Conservation (phyloP, 495 filamentous ascomycete genomes). For the Talaromyces proteolyticus region DNA sequence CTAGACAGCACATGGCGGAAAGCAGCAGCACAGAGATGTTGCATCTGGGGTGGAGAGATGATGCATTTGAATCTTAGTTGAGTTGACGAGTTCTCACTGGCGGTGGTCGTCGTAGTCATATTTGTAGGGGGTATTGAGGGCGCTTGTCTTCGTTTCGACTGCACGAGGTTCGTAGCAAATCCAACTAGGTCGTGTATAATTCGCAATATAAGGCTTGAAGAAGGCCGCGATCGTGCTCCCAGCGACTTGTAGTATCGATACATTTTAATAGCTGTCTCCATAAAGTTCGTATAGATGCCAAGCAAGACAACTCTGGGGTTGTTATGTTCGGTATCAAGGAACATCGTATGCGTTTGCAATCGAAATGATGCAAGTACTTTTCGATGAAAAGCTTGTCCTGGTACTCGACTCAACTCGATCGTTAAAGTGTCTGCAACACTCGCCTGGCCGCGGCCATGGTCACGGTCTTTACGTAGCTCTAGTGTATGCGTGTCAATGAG, state of each 20-base stretch:
- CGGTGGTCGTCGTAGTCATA: constrained; percentile 12
- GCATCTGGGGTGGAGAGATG: constrained; percentile 58
- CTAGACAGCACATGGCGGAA: constrained; percentile 57
- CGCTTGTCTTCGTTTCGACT: constrained; percentile 36
- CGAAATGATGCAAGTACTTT: constrained; percentile 79
- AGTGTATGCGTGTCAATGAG: constrained; percentile 69
- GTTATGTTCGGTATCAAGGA: constrained; percentile 81
- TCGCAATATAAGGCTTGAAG: constrained; percentile 48
- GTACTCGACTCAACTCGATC: constrained; percentile 61
- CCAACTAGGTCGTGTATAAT: constrained; percentile 62
- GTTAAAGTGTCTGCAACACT: constrained; percentile 59
- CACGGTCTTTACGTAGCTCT: constrained; percentile 60
- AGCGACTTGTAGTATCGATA: constrained; percentile 71
- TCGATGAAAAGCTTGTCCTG: constrained; percentile 69
- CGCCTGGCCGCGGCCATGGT: constrained; percentile 33
- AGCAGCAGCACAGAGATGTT: constrained; percentile 63
- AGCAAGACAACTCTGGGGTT: constrained; percentile 56
- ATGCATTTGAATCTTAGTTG: constrained; percentile 42
- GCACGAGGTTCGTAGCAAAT: constrained; percentile 60
- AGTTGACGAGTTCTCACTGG: not conserved
- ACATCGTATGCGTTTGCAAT: constrained; percentile 82
- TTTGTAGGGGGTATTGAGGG: constrained; percentile 29
- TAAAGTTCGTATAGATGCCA: constrained; percentile 70
- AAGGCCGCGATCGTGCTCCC: constrained; percentile 45
- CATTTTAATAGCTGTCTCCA: constrained; percentile 75